Conservation (phyloP, 768 basidiomycete species). For the Lactarius akahatsu region DNA sequence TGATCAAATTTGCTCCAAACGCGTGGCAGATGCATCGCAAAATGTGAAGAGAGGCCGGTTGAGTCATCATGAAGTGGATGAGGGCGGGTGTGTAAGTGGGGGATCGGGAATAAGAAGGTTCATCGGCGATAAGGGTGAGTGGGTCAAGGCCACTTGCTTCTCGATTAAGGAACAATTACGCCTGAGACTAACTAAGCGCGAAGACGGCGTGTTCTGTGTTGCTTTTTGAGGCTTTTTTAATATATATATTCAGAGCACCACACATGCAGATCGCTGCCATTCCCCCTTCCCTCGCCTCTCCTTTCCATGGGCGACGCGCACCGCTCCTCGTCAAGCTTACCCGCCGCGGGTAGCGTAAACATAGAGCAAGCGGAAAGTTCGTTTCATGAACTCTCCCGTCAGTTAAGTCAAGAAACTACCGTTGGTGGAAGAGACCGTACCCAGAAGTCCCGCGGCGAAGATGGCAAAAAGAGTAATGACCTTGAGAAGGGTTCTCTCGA, state of each 20-base stretch:
- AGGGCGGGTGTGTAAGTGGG: background rate
- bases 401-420: constrained; percentile 23
- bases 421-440: background rate
- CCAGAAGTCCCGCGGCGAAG: background rate
- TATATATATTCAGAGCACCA: background rate
- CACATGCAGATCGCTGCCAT: background rate
- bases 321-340: constrained; percentile 12
- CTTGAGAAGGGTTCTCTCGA: constrained; percentile 46
- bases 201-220: background rate
- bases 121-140: background rate
- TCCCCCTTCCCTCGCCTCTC: background rate
- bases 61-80: background rate
- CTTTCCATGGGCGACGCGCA: constrained; percentile 4
- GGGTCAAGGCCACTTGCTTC: background rate
- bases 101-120: background rate
- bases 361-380: constrained; percentile 17
- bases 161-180: background rate
- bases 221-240: background rate
- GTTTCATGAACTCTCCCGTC: constrained; percentile 26
- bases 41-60: background rate
- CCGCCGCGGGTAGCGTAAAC: constrained; percentile 15
- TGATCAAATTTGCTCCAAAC: no score
- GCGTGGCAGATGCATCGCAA: background rate
- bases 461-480: constrained; percentile 32
- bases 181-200: background rate